Conservation (phyloP, 371 early-diverging fungal species). For the Mucor sp. region DNA sequence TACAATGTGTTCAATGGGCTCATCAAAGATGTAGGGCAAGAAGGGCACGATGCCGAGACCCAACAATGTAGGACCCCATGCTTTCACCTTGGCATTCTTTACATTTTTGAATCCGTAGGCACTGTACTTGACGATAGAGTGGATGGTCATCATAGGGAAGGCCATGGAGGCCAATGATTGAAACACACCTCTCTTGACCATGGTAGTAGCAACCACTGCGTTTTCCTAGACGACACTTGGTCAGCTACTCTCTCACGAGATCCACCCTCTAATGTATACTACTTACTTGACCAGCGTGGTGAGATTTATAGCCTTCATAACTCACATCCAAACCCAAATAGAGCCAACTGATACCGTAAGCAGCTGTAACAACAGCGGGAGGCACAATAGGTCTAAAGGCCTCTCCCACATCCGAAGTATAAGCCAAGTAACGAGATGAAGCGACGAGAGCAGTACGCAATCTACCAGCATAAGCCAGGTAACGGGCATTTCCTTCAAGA, state of each 20-base stretch:
- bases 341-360: constrained; percentile 68
- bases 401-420: constrained; percentile 77
- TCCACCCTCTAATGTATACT: background rate
- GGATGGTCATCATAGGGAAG: constrained; percentile 76
- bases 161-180: constrained; percentile 74
- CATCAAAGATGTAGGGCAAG: constrained; percentile 75
- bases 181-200: constrained; percentile 69
- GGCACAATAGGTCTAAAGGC: constrained; percentile 75
- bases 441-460: constrained; percentile 59
- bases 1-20: constrained; percentile 70
- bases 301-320: constrained; percentile 73
- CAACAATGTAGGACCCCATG: constrained; percentile 69
- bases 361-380: constrained; percentile 60
- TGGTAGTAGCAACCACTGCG: constrained; percentile 54
- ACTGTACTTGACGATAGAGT: constrained; percentile 72
- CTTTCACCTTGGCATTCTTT: constrained; percentile 52
- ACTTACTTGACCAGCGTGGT: constrained; percentile 51
- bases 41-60: constrained; percentile 74
- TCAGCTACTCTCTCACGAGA: background rate
- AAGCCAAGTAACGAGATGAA: constrained; percentile 67
- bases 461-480: constrained; percentile 69
- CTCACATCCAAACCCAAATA: constrained; percentile 68
- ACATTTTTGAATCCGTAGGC: constrained; percentile 59
- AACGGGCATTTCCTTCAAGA: constrained; percentile 63
- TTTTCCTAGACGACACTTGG: constrained; percentile 25